Evolutionary conservation across 176 grass and related monocot genomes (phyloP).

Genomic region (Pontederia paniculata): DNA sequence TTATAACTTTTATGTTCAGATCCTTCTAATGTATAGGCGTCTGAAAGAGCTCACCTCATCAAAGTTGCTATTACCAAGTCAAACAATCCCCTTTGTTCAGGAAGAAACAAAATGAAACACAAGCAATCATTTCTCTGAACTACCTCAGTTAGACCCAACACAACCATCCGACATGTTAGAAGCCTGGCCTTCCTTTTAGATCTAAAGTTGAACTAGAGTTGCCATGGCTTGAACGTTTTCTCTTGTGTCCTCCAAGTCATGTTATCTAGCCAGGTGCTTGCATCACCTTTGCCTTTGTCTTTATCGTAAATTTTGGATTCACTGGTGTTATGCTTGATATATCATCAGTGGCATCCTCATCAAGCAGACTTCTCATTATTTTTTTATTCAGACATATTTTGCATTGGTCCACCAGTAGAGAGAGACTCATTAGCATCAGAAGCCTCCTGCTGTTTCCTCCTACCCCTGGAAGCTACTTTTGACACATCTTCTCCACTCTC

Average conservation of each 20-base stretch:
- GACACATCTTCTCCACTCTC: constrained; percentile 59
- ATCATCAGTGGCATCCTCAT: constrained; percentile 25
- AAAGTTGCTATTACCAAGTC: too few relatives aligned
- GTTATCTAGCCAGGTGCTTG: constrained; percentile 40
- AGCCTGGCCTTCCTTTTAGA: constrained; percentile 14
- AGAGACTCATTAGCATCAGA: constrained; percentile 30
- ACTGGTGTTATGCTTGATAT: neutral
- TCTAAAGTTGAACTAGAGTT: constrained; percentile 36
- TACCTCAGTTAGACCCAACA: too few relatives aligned
- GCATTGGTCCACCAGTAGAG: constrained; percentile 17
- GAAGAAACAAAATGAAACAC: too few relatives aligned
- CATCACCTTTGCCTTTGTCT: constrained; percentile 20
- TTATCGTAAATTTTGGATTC: neutral
- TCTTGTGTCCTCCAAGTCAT: constrained; percentile 65
- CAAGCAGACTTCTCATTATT: constrained; percentile 26
- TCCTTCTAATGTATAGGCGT: too few relatives aligned
- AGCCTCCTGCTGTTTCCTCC: constrained; percentile 32
- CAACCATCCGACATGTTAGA: neutral
- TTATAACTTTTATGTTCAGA: too few relatives aligned
- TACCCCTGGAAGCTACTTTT: constrained; percentile 51
- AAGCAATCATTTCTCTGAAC: too few relatives aligned
- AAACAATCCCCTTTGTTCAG: too few relatives aligned
- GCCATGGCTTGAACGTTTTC: constrained; percentile 65
- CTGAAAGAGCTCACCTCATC: too few relatives aligned
- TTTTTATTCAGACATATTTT: constrained; percentile 23